Evolutionary conservation across 371 early-diverging fungal species (phyloP).

Genomic region (Mucor mucedo): DNA sequence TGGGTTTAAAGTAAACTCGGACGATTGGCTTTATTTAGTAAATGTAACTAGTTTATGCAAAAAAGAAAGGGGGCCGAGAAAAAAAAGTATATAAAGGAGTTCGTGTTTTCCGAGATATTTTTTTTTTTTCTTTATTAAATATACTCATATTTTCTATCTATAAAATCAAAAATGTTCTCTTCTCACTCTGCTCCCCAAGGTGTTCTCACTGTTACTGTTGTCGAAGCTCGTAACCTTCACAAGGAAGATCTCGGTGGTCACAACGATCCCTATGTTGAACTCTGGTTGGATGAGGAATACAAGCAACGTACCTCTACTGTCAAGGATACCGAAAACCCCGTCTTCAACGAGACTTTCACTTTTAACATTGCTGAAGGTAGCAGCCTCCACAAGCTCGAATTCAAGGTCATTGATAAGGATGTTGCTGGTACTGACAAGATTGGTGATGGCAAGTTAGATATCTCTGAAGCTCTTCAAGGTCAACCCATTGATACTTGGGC

Average conservation of each 20-base stretch:
- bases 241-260: slow-evolving; percentile 40
- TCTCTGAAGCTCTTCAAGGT: slow-evolving; percentile 35
- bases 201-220: slow-evolving; percentile 38
- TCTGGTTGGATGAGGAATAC: slow-evolving; percentile 47
- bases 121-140: not conserved
- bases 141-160: not conserved
- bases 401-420: slow-evolving; percentile 49
- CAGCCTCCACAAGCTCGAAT: slow-evolving; percentile 37
- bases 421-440: slow-evolving; percentile 36
- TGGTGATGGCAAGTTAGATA: slow-evolving; percentile 38
- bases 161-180: slow-evolving; percentile 21
- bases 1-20: too few relatives aligned
- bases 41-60: not conserved
- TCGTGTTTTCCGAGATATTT: not conserved
- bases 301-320: slow-evolving; percentile 41
- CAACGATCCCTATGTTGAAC: slow-evolving; percentile 45
- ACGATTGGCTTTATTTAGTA: not conserved
- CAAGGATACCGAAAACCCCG: slow-evolving; percentile 41
- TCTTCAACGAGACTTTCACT: slow-evolving; percentile 49
- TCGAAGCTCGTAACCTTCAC: slow-evolving; percentile 45
- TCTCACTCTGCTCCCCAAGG: slow-evolving; percentile 37
- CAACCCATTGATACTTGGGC: slow-evolving; percentile 40
- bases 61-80: too few relatives aligned
- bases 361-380: slow-evolving; percentile 41
- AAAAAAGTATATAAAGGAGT: slow-evolving; percentile 6